A percentile compares a stretch with the other conserved stretches of the same genome.
phyloP scores from a whole-genome alignment of 2,329 filamentous ascomycete species.

The Trichoderma asperellum region DNA sequence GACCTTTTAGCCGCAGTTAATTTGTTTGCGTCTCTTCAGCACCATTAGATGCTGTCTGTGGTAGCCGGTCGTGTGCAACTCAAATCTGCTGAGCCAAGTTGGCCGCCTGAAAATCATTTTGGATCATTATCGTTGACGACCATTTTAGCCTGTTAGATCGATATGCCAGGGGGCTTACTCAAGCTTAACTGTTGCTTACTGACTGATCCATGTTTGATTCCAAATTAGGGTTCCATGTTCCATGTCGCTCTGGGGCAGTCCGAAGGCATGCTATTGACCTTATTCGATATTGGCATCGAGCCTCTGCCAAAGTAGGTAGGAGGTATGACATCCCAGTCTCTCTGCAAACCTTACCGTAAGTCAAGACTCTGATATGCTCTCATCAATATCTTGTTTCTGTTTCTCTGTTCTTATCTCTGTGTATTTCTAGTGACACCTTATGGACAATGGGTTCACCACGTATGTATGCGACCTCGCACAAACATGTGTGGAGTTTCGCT shows the following conservation, averaged over 20 bases:
- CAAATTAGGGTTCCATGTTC: not conserved
- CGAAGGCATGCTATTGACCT: not conserved
- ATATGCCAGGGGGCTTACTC: not conserved
- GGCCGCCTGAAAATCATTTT: not conserved
- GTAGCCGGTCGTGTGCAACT: slow-evolving; percentile 2
- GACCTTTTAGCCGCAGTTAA: not conserved
- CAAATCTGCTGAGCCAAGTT: not conserved
- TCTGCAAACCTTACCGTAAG: not conserved
- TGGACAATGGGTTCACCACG: not conserved
- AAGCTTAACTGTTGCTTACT: not conserved
- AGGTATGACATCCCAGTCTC: slow-evolving; percentile 1
- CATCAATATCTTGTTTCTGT: not conserved
- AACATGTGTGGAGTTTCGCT: not conserved
- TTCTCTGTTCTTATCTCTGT: not conserved
- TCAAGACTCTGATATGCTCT: not conserved
- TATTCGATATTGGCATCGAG: not conserved
- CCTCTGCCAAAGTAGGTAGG: slow-evolving; percentile 2
- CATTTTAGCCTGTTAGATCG: not conserved
- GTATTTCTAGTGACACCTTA: not conserved
- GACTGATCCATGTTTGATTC: not conserved
- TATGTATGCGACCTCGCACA: not conserved
- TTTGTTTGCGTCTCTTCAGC: not conserved
- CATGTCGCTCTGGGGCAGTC: not conserved
- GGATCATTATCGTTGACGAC: not conserved
- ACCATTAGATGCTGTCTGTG: not conserved